Evolutionary conservation across 148 eudicot species (phyloP).

Genomic region (Fagopyrum homotropicum): DNA sequence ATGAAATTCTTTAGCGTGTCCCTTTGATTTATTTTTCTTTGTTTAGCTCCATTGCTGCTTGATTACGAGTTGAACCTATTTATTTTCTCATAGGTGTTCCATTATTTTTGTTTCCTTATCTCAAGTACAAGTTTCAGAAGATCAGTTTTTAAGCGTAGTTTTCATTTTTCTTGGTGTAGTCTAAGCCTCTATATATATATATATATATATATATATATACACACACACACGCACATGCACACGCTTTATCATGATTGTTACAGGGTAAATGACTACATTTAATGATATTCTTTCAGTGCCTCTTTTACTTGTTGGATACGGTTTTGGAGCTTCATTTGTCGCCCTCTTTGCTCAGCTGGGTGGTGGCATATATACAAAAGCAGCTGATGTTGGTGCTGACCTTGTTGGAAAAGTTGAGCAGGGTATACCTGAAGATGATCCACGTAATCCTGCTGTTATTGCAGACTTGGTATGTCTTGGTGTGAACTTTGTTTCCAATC

Average conservation of each 20-base stretch:
- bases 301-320: slow-evolving; percentile 99
- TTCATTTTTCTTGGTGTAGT: too few relatives aligned
- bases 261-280: not conserved
- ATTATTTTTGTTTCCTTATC: not conserved
- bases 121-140: not conserved
- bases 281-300: slow-evolving; percentile 56
- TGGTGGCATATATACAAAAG: slow-evolving; percentile 99
- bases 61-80: not conserved
- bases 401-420: slow-evolving; percentile 99
- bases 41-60: not conserved
- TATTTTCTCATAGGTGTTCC: not conserved
- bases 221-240: too few relatives aligned
- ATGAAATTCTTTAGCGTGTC: not conserved
- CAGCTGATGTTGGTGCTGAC: slow-evolving; percentile 99
- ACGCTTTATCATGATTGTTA: not conserved
- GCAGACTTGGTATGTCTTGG: slow-evolving; percentile 75
- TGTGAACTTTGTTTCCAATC: slow-evolving; percentile 7
- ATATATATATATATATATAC: too few relatives aligned
- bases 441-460: slow-evolving; percentile 99
- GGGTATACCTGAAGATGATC: slow-evolving; percentile 99
- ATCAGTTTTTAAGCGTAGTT: not conserved
- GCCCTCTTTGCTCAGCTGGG: slow-evolving; percentile 99
- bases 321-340: slow-evolving; percentile 99
- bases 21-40: not conserved
- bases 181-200: too few relatives aligned